Percentiles rank a stretch among this genome's conserved stretches.
Conservation (phyloP, 257 asterid species). For the Avicennia marina region DNA sequence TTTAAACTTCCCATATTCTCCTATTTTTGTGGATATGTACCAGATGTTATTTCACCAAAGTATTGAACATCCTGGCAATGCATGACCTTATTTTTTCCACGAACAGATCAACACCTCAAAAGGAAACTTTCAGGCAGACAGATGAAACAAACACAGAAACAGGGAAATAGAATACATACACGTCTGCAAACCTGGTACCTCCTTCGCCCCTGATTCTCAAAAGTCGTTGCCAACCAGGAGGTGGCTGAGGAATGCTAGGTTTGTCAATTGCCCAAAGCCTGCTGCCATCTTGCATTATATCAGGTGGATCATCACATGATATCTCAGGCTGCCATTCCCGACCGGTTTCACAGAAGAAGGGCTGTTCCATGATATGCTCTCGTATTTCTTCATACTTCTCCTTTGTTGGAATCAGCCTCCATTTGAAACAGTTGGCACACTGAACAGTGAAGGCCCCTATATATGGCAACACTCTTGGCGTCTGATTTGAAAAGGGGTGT, state of each 20-base stretch:
- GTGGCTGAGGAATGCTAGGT: constrained; percentile 37
- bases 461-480: constrained; percentile 42
- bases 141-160: neutral
- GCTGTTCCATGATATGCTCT: constrained; percentile 40
- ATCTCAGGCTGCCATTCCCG: constrained; percentile 64
- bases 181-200: constrained; percentile 47
- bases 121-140: neutral
- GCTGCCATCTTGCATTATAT: constrained; percentile 24
- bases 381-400: constrained; percentile 74
- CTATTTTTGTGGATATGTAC: too few species aligned
- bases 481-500: constrained; percentile 28
- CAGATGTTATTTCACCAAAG: too few species aligned
- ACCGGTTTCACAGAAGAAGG: constrained; percentile 60
- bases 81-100: neutral
- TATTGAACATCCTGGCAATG: too few species aligned
- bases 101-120: neutral
- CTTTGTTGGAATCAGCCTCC: constrained; percentile 74
- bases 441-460: constrained; percentile 59
- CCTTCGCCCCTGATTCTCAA: constrained; percentile 40
- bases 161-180: constrained; percentile 21
- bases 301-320: constrained; percentile 46
- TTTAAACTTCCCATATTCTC: too few species aligned
- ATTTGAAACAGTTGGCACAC: constrained; percentile 64
- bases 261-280: constrained; percentile 45
- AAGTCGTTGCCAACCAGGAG: constrained; percentile 42